Evolutionary conservation across 352 stramenopile species (phyloP), one percentile per base, ranked within the genome.

Genomic region (Phytophthora sp.): DNA sequence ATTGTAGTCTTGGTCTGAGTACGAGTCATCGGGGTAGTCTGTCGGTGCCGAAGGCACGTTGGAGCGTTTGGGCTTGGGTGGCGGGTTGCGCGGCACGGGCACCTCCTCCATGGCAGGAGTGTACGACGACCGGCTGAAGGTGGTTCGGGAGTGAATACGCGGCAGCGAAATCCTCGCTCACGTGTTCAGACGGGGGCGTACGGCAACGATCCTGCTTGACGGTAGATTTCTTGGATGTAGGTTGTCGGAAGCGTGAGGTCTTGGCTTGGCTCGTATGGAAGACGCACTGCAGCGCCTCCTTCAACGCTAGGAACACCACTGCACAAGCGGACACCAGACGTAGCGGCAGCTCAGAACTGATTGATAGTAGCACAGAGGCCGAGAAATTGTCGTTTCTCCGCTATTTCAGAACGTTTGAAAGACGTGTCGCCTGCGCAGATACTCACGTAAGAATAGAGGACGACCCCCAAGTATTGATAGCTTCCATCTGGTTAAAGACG

Each of bases 31-130:
- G 18, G 58, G 39, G 29, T 89, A 85, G 21, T 66, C 57, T 2
- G 61, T 31, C 0, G 58, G 71, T 12, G 73, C 71, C n/a, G 68
- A 56, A 31, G 57, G 70, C 24, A 77, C 72, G 57, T 90, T 87
- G 12, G 76, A 62, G 20, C 84, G 80, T 68, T 93, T 93, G 57
- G 82, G 82, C 55, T 93, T 93, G 31, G 74, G 74, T n/a, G 85
- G 85, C 7, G 82, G 72, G 59, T 90, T 87, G 51, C 77, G 77
- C 36, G 71, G 77, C 45, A 79, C 35, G 42, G 74, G 36, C 39
- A 65, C 58, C 39, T 91, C 82, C 53, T 91, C 82, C 82, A 91
- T 91, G 29, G 77, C 18, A 52, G 65, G 31, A 65, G 63, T 29
- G 63, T 57, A 63, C 31, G 45, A 62, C 47, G 57, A 55, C 41